phyloP scores from a whole-genome alignment of 106 monocot genomes.

The Acorus gramineus region DNA sequence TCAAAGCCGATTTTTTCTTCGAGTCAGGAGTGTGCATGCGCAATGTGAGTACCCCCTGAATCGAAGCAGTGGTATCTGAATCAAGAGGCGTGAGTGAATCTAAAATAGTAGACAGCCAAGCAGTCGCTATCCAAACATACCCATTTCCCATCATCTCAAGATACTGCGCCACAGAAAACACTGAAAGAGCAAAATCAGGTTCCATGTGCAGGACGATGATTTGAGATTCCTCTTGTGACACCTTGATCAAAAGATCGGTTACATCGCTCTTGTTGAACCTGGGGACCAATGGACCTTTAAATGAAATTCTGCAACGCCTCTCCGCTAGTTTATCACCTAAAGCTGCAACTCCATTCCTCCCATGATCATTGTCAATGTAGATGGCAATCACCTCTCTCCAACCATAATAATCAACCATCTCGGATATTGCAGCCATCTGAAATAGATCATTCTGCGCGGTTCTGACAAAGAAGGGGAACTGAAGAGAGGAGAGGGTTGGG shows the following conservation, averaged over 20 bases:
- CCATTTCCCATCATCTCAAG: slow-evolving; percentile 2
- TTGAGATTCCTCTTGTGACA: background rate
- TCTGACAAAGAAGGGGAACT: slow-evolving; percentile 9
- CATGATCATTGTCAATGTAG: slow-evolving; percentile 9
- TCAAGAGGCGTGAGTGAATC: background rate
- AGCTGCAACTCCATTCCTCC: slow-evolving; percentile 8
- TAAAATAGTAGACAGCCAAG: background rate
- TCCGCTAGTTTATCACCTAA: slow-evolving; percentile 3
- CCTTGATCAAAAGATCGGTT: slow-evolving; percentile 4
- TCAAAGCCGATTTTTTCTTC: background rate
- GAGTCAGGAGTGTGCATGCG: background rate
- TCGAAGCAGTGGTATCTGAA: background rate
- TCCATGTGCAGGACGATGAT: background rate
- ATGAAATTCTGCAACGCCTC: slow-evolving; percentile 4
- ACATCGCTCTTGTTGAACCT: background rate
- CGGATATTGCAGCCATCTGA: slow-evolving; percentile 9
- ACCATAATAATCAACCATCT: slow-evolving; percentile 2
- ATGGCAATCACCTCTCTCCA: slow-evolving; percentile 4
- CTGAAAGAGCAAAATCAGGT: background rate
- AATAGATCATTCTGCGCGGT: slow-evolving; percentile 9
- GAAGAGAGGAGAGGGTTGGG: slow-evolving; percentile 12
- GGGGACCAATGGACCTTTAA: background rate
- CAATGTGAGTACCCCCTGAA: background rate
- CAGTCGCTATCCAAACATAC: slow-evolving; percentile 6
- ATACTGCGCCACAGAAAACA: background rate